A percentile compares a stretch with the other conserved stretches of the same genome.
phyloP scores from a whole-genome alignment of 768 basidiomycete species.

The Piloderma croceum region DNA sequence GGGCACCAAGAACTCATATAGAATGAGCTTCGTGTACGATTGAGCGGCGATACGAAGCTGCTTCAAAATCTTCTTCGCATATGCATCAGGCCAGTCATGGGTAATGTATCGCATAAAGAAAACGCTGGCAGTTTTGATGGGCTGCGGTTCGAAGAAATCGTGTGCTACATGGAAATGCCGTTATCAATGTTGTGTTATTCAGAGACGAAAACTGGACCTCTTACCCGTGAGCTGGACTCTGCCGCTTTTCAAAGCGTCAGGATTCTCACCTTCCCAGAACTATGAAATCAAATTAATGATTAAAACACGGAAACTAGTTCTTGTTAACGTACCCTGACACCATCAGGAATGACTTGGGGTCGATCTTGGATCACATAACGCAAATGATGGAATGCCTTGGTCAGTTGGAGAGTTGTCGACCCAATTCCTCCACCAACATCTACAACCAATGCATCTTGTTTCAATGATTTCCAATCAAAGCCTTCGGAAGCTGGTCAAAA shows the following conservation, averaged over 20 bases:
- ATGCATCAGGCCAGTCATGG: no score
- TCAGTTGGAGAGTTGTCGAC: no score
- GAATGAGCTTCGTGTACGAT: slow-evolving; percentile 19
- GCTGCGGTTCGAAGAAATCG: slow-evolving; percentile 24
- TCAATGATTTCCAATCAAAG: no score
- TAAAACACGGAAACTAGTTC: neutral
- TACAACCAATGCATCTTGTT: no score
- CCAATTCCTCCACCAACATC: no score
- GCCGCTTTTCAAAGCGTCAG: slow-evolving; percentile 7
- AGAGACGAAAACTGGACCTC: no score
- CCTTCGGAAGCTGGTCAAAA: no score
- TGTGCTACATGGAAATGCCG: slow-evolving; percentile 14
- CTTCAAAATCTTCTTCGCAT: slow-evolving; percentile 20
- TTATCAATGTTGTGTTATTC: no score
- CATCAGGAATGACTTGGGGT: no score
- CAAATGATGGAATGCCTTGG: no score
- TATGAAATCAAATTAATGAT: slow-evolving; percentile 1
- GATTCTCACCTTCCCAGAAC: slow-evolving; percentile 3
- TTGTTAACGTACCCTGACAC: no score
- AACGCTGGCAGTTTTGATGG: slow-evolving; percentile 18
- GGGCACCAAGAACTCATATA: slow-evolving; percentile 16
- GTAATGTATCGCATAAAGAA: slow-evolving; percentile 26
- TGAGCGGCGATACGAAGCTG: slow-evolving; percentile 22
- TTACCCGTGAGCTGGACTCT: slow-evolving; percentile 7
- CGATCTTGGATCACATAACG: no score